A percentile compares a stretch with the other conserved stretches of the same genome.
Evolutionary conservation across 164 flowering plant species (phyloP).

Genomic region (Malania oleifera): DNA sequence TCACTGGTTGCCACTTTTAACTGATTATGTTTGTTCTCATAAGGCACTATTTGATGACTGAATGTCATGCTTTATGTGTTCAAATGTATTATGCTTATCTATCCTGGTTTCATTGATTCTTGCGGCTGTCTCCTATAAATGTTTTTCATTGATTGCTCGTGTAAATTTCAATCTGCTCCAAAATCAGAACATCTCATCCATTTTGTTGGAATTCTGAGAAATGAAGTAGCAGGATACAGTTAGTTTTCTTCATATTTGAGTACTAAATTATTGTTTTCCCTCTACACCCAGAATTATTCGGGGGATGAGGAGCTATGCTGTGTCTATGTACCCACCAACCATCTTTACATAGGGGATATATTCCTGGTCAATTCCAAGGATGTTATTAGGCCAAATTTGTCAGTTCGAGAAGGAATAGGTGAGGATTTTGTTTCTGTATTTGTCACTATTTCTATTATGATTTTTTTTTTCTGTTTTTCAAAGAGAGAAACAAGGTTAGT

Average conservation of each 20-base stretch:
- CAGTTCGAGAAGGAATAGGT: slow-evolving; percentile 84
- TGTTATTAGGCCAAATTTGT: slow-evolving; percentile 65
- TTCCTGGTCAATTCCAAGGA: slow-evolving; percentile 62
- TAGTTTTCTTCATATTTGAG: neutral
- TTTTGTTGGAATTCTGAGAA: no score
- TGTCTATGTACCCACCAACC: slow-evolving; percentile 75
- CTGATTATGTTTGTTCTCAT: no score
- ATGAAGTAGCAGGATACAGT: no score
- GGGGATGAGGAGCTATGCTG: slow-evolving; percentile 75
- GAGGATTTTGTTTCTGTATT: slow-evolving; percentile 12
- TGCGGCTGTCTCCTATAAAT: neutral
- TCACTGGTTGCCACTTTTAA: no score
- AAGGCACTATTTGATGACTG: no score
- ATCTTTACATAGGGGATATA: slow-evolving; percentile 77
- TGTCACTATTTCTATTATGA: no score
- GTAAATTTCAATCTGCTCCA: no score
- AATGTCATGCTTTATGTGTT: no score
- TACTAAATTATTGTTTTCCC: slow-evolving; percentile 1
- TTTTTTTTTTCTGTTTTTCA: neutral
- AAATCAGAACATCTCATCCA: no score
- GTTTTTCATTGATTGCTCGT: neutral
- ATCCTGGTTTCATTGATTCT: neutral
- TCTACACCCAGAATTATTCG: slow-evolving; percentile 54
- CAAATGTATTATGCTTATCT: no score
- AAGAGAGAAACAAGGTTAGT: neutral